A percentile compares a stretch with the other conserved stretches of the same genome.
These are phyloP conservation scores for Starmerella stigmatis DNA, from an alignment of 805 yeast genomes.

Conservation along the genomic window DNA sequence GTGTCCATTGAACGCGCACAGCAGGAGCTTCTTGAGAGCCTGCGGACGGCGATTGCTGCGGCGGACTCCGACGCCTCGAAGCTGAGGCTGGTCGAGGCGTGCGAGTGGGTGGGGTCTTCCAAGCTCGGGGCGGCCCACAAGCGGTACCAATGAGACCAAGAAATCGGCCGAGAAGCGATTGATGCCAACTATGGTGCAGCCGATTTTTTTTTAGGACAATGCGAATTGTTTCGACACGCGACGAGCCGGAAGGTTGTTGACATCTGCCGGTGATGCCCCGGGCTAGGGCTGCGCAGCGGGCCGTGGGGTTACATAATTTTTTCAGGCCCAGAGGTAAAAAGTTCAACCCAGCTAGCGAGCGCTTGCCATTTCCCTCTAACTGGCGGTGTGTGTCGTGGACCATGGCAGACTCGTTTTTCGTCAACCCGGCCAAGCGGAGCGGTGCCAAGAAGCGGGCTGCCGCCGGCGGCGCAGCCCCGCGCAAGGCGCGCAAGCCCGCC, in stretches of 20 bases:
- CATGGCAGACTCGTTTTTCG: conserved; percentile 23
- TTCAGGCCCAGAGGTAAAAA: conserved; percentile 2
- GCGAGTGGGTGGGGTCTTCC: conserved; percentile 2
- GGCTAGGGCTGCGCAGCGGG: too few species aligned
- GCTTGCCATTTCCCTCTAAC: background rate
- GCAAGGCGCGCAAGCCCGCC: background rate
- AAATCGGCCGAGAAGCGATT: too few species aligned
- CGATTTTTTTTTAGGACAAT: too few species aligned
- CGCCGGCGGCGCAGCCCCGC: background rate
- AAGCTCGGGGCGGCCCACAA: background rate
- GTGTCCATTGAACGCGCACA: conserved; percentile 5
- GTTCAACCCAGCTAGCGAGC: background rate
- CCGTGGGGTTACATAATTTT: conserved; percentile 5
- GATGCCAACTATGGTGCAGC: too few species aligned
- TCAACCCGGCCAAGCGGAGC: conserved; percentile 15
- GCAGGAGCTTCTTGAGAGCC: conserved; percentile 6
- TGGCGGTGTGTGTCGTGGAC: background rate
- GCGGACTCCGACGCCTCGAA: background rate
- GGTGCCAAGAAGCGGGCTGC: conserved; percentile 11
- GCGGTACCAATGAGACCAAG: too few species aligned
- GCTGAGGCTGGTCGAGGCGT: conserved; percentile 12
- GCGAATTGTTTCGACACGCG: too few species aligned
- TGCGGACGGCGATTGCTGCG: conserved; percentile 1
- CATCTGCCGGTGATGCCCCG: too few species aligned
- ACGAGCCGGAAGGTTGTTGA: too few species aligned